phyloP scores from a whole-genome alignment of 192 early-diverging fungal species.

The Nowakowskiella sp. region DNA sequence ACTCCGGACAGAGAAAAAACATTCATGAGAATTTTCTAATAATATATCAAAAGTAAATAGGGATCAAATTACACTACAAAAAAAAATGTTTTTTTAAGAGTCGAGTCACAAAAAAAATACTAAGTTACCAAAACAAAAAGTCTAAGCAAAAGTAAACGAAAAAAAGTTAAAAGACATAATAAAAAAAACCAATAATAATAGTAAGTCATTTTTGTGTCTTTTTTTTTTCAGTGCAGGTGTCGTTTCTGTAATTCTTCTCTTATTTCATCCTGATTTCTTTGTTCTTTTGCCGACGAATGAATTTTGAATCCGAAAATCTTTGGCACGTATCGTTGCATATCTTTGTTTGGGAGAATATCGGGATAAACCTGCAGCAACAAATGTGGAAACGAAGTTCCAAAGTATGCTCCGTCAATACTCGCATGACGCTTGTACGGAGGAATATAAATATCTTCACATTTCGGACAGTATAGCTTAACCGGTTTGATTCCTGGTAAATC shows the following conservation, averaged over 20 bases:
- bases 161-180: no score
- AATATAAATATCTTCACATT: slow-evolving; percentile 95
- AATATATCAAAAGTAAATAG: no score
- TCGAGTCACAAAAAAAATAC: no score
- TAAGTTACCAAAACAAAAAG: no score
- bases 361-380: slow-evolving; percentile 92
- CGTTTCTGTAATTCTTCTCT: slow-evolving; percentile 59
- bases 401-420: slow-evolving; percentile 90
- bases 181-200: no score
- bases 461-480: slow-evolving; percentile 92
- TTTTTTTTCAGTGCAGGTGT: no score
- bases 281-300: slow-evolving; percentile 77
- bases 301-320: slow-evolving; percentile 97
- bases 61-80: no score
- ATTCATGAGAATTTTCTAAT: no score
- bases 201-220: no score
- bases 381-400: slow-evolving; percentile 93
- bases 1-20: no score
- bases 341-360: slow-evolving; percentile 65
- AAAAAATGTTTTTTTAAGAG: no score
- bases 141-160: no score
- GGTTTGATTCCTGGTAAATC: slow-evolving; percentile 77
- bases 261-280: slow-evolving; percentile 83
- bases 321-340: slow-evolving; percentile 82
- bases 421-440: slow-evolving; percentile 82